A percentile compares a stretch with the other conserved stretches of the same genome.
Conservation (phyloP, 148 eudicot species). For the Euryodendron excelsum region DNA sequence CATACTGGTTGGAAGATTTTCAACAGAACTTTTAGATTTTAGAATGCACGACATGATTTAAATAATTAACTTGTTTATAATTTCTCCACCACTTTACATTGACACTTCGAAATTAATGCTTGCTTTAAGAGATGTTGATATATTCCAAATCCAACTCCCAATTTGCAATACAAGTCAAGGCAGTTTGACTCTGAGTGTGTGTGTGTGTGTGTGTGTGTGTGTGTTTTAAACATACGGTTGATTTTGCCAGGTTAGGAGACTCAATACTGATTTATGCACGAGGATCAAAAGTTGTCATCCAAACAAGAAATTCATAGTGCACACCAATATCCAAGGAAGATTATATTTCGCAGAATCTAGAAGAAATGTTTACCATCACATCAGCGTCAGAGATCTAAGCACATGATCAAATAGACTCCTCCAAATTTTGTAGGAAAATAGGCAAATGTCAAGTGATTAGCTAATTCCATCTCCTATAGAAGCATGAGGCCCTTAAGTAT, state of each 20-base stretch:
- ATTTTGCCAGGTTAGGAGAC: not conserved
- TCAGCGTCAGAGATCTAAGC: too few species aligned
- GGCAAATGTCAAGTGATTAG: too few species aligned
- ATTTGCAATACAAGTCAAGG: not conserved
- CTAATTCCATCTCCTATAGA: too few species aligned
- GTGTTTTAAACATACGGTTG: not conserved
- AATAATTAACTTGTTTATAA: not conserved
- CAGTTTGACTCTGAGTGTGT: not conserved
- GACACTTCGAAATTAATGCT: not conserved
- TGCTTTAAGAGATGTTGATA: not conserved
- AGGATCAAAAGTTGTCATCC: not conserved
- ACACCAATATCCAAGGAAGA: too few species aligned
- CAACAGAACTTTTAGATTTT: not conserved
- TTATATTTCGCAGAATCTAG: too few species aligned
- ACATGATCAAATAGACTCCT: too few species aligned
- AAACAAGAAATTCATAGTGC: not conserved
- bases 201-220: not conserved
- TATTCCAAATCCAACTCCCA: slow-evolving; percentile 1
- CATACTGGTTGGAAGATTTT: not conserved
- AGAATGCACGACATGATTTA: not conserved
- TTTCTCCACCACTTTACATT: not conserved
- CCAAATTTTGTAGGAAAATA: too few species aligned
- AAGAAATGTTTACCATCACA: too few species aligned
- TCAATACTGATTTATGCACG: not conserved
- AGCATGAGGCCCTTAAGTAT: too few species aligned